phyloP scores from a whole-genome alignment of 768 basidiomycete genomes.

The Hydnum rufescens region DNA sequence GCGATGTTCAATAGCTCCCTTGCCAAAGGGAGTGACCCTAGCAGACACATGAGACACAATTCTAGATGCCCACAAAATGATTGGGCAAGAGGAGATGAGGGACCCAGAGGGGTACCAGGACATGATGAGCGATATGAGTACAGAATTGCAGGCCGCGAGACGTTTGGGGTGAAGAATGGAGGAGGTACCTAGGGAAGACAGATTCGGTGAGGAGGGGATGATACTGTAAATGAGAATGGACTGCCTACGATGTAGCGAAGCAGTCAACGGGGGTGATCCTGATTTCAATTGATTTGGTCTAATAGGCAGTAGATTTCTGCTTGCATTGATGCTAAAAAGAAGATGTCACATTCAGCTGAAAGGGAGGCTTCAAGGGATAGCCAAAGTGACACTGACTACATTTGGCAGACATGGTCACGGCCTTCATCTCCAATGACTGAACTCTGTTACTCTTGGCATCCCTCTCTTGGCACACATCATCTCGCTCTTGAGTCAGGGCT shows the following conservation, averaged over 20 bases:
- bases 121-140: conserved; percentile 40
- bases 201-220: conserved; percentile 13
- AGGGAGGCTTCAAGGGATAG: no score
- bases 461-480: conserved; percentile 52
- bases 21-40: no score
- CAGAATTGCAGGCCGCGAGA: conserved; percentile 60
- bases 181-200: no score
- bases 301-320: conserved; percentile 43
- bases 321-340: conserved; percentile 45
- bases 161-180: conserved; percentile 70
- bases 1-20: no score
- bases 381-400: no score
- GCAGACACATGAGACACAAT: no score
- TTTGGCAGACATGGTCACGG: no score
- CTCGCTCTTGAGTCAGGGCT: no score
- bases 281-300: conserved; percentile 40
- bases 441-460: conserved; percentile 50
- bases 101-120: conserved; percentile 56
- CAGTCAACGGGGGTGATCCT: conserved; percentile 40
- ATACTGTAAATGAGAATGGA: background rate
- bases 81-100: conserved; percentile 53
- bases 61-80: conserved; percentile 63
- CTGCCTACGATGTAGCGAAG: no score
- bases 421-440: no score
- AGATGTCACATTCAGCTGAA: background rate